A percentile compares a stretch with the other conserved stretches of the same genome.
These are phyloP conservation scores for Aegilops tauschii DNA, from an alignment of 176 grass and related monocot species.

Conservation along the genomic window DNA sequence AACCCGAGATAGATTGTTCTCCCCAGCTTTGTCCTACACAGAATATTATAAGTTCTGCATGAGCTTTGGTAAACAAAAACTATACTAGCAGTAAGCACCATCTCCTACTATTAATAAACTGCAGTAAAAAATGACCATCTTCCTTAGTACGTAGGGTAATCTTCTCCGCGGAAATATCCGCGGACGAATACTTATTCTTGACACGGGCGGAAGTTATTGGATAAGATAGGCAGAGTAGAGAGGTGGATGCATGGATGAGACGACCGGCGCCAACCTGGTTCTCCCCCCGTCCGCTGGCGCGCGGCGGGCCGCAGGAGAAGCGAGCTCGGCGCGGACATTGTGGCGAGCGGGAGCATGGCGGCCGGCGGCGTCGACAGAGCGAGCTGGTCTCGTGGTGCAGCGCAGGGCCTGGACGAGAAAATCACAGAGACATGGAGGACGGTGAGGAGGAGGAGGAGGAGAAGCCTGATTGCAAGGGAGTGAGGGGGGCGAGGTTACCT, in stretches of 20 bases:
- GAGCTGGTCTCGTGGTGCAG: background rate
- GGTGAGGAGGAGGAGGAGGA: background rate
- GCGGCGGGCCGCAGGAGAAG: background rate
- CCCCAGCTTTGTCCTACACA: slow-evolving; percentile 18
- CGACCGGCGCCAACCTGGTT: slow-evolving; percentile 15
- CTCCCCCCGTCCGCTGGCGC: background rate
- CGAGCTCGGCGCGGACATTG: slow-evolving; percentile 6
- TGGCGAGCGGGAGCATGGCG: slow-evolving; percentile 12
- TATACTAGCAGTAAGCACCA: background rate
- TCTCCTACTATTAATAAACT: background rate
- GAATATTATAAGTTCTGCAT: background rate
- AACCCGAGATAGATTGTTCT: background rate
- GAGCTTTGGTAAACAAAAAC: background rate
- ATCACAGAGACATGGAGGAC: background rate
- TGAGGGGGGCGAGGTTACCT: background rate
- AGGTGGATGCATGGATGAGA: background rate
- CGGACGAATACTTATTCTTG: background rate
- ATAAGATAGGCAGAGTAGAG: background rate
- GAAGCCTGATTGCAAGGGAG: background rate
- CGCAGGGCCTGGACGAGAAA: background rate
- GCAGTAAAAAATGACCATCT: background rate
- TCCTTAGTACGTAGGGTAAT: background rate
- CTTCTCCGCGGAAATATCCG: background rate
- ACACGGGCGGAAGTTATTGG: background rate
- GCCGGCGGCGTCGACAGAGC: background rate